Base-by-base conservation (phyloP, 495 filamentous ascomycete species). In the Usnea hakonensis region DNA sequence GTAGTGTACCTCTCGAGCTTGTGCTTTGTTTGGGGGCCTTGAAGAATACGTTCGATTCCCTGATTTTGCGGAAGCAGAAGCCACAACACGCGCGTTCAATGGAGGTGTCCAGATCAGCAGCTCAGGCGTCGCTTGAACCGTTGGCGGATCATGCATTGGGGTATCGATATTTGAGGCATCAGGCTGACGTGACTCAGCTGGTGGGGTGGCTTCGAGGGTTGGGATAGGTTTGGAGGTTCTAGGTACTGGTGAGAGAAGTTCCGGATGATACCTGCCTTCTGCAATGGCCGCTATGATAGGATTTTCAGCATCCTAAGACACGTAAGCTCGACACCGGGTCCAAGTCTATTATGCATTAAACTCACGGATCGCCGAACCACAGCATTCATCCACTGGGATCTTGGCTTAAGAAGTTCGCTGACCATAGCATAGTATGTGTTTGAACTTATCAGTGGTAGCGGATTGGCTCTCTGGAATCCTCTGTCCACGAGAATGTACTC, bases 401-500 rank as follows among this genome's bases (percentile, higher is more conserved):
- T 50, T 50, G 23, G 3, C 46, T 26, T 30, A 0, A 50, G 21
- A 50, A 50, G 46, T 50, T 50, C 46, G 26, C 46, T 50, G 46
- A 50, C 23, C 46, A 50, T 50, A 16, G 46, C 46, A 30, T 50
- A 50, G 21, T 50, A 50, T 50, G 46, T 50, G 26, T 50, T 50
- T 5, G 46, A 17, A 30, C 46, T 50, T 14, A 26, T 50, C 46
- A 50, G 17, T 17, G 46, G 46, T 1, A 50, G 46, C 13, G 46
- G 26, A 2, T 50, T 26, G 14, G 1, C 11, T 30, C 17, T 50
- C 23, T 50, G 23, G 26, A 16, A 50, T 30, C 17, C 23, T 23
- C 46, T 23, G 17, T 50, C 17, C 11, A 50, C 46, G 17, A 50
- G 46, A 16, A 50, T 26, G 17, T 50, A 50, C 6, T 50, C 46